A percentile compares a stretch with the other conserved stretches of the same genome.
Evolutionary conservation across 2,329 filamentous ascomycete genomes (phyloP).

Genomic region (Chaetothyriales sp.): DNA sequence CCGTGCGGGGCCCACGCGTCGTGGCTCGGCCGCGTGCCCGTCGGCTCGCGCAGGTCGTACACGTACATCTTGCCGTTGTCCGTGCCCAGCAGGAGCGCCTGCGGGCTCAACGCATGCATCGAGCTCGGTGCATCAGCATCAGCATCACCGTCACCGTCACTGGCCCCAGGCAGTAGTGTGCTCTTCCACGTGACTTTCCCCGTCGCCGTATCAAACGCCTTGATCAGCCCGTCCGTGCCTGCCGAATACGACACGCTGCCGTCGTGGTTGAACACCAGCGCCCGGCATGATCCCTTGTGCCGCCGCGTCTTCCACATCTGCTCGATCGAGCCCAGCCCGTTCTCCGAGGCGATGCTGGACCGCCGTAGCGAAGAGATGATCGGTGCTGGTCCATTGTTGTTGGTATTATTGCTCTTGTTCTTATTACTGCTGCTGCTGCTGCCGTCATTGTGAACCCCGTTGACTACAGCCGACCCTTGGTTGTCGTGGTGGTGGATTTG

Average conservation of each 20-base stretch:
- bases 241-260: conserved; percentile 50
- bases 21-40: conserved; percentile 38
- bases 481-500: not conserved
- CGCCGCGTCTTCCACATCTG: conserved; percentile 73
- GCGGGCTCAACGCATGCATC: conserved; percentile 69
- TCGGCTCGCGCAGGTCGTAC: conserved; percentile 53
- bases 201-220: conserved; percentile 42
- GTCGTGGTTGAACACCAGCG: conserved; percentile 62
- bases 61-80: conserved; percentile 83
- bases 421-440: no score
- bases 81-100: conserved; percentile 74
- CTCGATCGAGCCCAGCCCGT: conserved; percentile 61
- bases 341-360: conserved; percentile 30
- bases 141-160: no score
- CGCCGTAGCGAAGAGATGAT: conserved; percentile 12
- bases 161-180: no score
- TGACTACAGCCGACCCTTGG: not conserved
- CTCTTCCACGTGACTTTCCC: conserved; percentile 68
- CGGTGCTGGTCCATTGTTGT: not conserved
- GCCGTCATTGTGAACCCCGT: not conserved
- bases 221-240: conserved; percentile 49
- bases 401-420: no score
- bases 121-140: conserved; percentile 58
- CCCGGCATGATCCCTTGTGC: conserved; percentile 87
- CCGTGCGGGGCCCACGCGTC: conserved; percentile 69